Evolutionary conservation across 1,139 yeast species (phyloP), one percentile per base, ranked within the genome.

Genomic region (Geotrichum carabidarum): DNA sequence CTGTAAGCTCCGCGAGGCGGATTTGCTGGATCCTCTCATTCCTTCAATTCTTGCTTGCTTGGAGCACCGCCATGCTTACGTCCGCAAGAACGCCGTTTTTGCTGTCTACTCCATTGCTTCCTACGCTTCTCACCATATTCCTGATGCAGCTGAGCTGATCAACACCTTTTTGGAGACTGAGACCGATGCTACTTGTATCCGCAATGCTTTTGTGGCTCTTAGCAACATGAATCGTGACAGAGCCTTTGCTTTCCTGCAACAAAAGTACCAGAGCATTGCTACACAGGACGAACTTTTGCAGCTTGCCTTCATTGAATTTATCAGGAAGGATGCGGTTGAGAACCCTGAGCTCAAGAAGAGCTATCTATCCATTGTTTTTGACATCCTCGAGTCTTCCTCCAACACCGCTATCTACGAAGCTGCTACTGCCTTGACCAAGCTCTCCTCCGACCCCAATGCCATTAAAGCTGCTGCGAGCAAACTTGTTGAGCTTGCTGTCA

Each of bases 31-130:
- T 72, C 96, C 98, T 53, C 79, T 94, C 72, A 94, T 93, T 44
- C 97, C 99, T 42, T 85, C 94, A 49, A 91, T 91, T 51, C 82
- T 96, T 65, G 83, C 83, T 59, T 90, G 98, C 74, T 77, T 94
- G 63, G 96, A 87, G 63, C 96, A 94, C 71, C 86, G 99, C 64
- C 98, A 93, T 71, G 96, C 99, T 8, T 94, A 94, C 68, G 99
- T 94, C 59, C 84, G 99, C 69, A 94, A 94, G 72, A 93, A 94
- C 69, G 99, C 99, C 8, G 93, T 90, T 40, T 85, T 93, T 71
- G 95, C 98, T 41, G 83, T 93, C 58, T 82, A 80, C 66, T 83
- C 95, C 32, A 88, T 94, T 64, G 86, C 80, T 70, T 79, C 83
- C 66, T 65, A 65, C 53, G 94, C 89, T 43, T 83, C 94, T 46